Evolutionary conservation across 1,284 basidiomycete genomes (phyloP), one percentile per base, ranked within the genome.

Genomic region (Coniferiporia sulphurascens): DNA sequence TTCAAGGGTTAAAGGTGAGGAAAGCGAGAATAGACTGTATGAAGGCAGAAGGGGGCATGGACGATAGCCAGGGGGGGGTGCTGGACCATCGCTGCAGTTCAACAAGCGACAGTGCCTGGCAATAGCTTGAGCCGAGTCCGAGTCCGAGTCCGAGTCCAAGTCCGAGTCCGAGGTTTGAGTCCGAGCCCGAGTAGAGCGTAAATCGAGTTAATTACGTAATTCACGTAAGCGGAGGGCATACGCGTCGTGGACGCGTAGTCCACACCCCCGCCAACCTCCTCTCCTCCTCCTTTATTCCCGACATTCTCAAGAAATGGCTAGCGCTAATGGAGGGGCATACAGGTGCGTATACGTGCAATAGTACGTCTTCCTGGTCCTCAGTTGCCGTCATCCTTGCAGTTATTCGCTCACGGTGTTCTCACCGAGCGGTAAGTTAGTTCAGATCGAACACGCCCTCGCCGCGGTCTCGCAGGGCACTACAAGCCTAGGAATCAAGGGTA

Each of bases 331-430:
- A 66, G 90, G 89, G 71, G 89, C 89, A 60, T 92, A 92, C 76
- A 92, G 89, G 89, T 83, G 66, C 62, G 68, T 63, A 12, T 17
- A 27, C 21, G 21, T 54, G 36, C 63, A 56, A 59, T 53, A 64
- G 59, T 41, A 53, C 62, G 53, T 58, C 62, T 38, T 49, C 56
- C 48, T 58, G 41, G 53, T 45, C 22, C 22, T 52, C 13, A 43
- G 48, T 46, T 3, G 58, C 35, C 53, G 48, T 36, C 52, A 58
- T 55, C 12, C 49, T 46, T 62, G 19, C 71, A 98, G 95, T 72
- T 99, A 98, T 82, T 99, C 96, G 65, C 85, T 99, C 63, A 99
- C 96, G 17, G 97, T 97, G 68, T 99, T 99, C 85, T 98, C 95
- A 38, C 96, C 96, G 54, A 97, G 94, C 68, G 96, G 96, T 64